Percentiles rank a stretch among this genome's conserved stretches.
phyloP scores from a whole-genome alignment of 352 stramenopile species.

The Phytophthora meadii region DNA sequence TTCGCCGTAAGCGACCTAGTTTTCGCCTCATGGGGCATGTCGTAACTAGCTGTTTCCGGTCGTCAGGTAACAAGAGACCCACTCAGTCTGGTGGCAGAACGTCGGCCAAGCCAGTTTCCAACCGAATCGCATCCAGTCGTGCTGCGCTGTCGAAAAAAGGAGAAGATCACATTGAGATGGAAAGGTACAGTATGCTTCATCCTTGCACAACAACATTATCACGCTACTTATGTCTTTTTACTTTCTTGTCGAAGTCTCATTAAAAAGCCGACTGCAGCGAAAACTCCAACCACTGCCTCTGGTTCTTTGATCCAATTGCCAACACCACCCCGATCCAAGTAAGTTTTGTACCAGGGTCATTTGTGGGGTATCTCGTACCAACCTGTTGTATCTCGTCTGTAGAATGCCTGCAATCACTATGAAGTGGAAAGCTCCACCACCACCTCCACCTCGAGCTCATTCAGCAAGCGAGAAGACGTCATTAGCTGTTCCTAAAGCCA shows the following conservation, averaged over 20 bases:
- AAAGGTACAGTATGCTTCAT: slow-evolving; percentile 39
- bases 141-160: slow-evolving; percentile 31
- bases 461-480: slow-evolving; percentile 15
- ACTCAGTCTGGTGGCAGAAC: slow-evolving; percentile 12
- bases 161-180: slow-evolving; percentile 44
- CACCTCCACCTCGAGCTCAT: slow-evolving; percentile 9
- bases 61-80: slow-evolving; percentile 12
- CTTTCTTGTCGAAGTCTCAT: slow-evolving; percentile 13
- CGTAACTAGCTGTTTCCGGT: slow-evolving; percentile 23
- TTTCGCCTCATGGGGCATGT: slow-evolving; percentile 27
- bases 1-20: slow-evolving; percentile 49
- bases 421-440: slow-evolving; percentile 57
- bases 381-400: background rate
- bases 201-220: background rate
- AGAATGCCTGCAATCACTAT: slow-evolving; percentile 76
- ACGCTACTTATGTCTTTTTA: background rate
- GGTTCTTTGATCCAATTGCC: slow-evolving; percentile 6
- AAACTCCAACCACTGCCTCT: background rate
- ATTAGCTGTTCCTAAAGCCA: slow-evolving; percentile 18
- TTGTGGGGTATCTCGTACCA: background rate
- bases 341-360: slow-evolving; percentile 7
- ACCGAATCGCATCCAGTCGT: slow-evolving; percentile 25
- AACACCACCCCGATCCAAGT: slow-evolving; percentile 23
- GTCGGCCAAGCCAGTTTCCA: slow-evolving; percentile 31
- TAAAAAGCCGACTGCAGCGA: slow-evolving; percentile 14